Conservation (phyloP, 2,329 filamentous ascomycete species). For the Zopfia rhizophila region DNA sequence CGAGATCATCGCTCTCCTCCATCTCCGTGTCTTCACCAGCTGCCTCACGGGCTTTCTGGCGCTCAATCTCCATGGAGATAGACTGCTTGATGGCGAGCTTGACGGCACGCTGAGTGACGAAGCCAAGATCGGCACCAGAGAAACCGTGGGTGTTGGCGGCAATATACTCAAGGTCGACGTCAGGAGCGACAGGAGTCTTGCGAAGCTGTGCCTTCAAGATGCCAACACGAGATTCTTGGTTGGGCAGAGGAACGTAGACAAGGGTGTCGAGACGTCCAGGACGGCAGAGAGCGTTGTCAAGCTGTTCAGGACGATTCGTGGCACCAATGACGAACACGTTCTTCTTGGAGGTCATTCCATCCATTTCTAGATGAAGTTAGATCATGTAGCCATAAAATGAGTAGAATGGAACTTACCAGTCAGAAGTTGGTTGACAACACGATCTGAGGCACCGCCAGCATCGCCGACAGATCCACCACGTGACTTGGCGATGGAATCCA, state of each 20-base stretch:
- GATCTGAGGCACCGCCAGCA: conserved; percentile 97
- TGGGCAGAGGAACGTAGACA: conserved; percentile 96
- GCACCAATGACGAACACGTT: conserved; percentile 99
- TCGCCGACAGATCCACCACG: conserved; percentile 97
- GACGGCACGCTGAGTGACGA: conserved; percentile 98
- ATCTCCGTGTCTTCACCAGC: conserved; percentile 75
- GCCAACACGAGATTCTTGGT: conserved; percentile 86
- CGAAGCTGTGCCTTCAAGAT: conserved; percentile 97
- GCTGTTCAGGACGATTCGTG: conserved; percentile 98
- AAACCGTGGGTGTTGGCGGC: conserved; percentile 98
- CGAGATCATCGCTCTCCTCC: conserved; percentile 84
- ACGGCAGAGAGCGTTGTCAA: conserved; percentile 97
- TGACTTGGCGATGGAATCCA: conserved; percentile 99
- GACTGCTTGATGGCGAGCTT: conserved; percentile 99
- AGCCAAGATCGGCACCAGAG: conserved; percentile 99
- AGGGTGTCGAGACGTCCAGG: conserved; percentile 98
- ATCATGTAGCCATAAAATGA: conserved; percentile 14
- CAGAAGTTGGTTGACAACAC: conserved; percentile 99
- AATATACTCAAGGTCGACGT: conserved; percentile 91
- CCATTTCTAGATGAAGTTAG: conserved; percentile 80
- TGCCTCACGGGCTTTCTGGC: conserved; percentile 87
- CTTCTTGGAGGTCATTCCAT: conserved; percentile 99
- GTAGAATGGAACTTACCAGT: conserved; percentile 72
- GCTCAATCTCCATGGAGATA: conserved; percentile 88
- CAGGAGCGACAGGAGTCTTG: conserved; percentile 91